Evolutionary conservation across 2,329 filamentous ascomycete species (phyloP), one percentile per base, ranked within the genome.

Genomic region (Arthroderma uncinatum): DNA sequence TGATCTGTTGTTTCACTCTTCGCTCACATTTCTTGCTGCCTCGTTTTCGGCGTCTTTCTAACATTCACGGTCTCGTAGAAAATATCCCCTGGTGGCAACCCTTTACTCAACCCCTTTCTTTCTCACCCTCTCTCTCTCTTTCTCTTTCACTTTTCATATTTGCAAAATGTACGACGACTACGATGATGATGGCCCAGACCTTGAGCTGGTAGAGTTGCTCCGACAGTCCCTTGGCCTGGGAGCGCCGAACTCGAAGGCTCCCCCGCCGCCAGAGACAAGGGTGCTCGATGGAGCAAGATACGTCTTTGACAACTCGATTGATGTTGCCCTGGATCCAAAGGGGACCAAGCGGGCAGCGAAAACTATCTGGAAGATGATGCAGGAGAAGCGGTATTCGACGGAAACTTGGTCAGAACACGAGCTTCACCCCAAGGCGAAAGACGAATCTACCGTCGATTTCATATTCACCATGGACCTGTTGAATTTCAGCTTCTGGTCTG

Each of bases 401-500:
- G 82, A 87, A 60, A 86, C 83, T 7, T 98, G 93, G 93, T 82
- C 87, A 12, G 80, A 86, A 65, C 90, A 97, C 70, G 87, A 93
- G 68, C 77, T 98, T 39, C 93, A 98, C 66, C 93, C 93, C 1
- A 87, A 91, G 69, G 66, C 81, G 42, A 89, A 89, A 67, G 85
- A 94, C 67, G 87, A 89, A 66, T 79, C 73, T 54, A 91, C 89
- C 0, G 82, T 95, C 21, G 85, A 88, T 61, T 97, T 98, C 69
- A 92, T 98, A 65, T 97, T 98, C 70, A 89, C 88, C 19, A 95
- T 98, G 89, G 93, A 98, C 69, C 72, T 98, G 28, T 76, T 98
- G 54, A 98, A 98, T 69, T 98, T 97, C 68, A 94, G 86, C 21
- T 98, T 98, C 71, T 98, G 93, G 93, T 94, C 89, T 12, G 85